Evolutionary conservation across 1,284 basidiomycete species (phyloP).

Genomic region (Laetiporus sulphureus): DNA sequence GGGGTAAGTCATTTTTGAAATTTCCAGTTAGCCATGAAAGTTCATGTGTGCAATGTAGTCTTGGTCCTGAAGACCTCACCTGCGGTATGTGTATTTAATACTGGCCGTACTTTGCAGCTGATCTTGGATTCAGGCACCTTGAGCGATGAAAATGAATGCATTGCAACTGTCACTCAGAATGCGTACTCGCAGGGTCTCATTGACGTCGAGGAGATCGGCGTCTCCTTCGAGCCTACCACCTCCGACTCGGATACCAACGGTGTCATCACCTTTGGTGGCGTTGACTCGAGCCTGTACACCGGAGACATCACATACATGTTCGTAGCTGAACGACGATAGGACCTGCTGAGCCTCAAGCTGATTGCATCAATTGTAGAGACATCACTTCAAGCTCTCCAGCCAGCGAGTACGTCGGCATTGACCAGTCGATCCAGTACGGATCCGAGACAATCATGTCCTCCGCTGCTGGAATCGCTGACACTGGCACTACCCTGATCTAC

Average conservation of each 20-base stretch:
- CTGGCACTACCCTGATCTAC: slow-evolving; percentile 27
- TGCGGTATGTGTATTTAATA: slow-evolving; percentile 9
- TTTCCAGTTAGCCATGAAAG: background rate
- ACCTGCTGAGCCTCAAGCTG: no score
- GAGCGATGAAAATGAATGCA: slow-evolving; percentile 29
- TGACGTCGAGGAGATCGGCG: slow-evolving; percentile 30
- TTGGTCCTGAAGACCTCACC: slow-evolving; percentile 45
- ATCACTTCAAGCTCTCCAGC: slow-evolving; percentile 41
- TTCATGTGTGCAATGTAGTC: no score
- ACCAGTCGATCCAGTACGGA: slow-evolving; percentile 40
- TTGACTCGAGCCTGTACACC: slow-evolving; percentile 40
- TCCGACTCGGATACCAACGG: slow-evolving; percentile 20
- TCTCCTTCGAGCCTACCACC: slow-evolving; percentile 46
- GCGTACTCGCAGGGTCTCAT: slow-evolving; percentile 30
- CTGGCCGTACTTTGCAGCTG: no score
- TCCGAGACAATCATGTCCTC: slow-evolving; percentile 19
- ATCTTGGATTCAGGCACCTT: slow-evolving; percentile 22
- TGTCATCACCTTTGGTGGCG: slow-evolving; percentile 37
- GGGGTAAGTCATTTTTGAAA: slow-evolving; percentile 19
- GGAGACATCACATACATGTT: slow-evolving; percentile 41
- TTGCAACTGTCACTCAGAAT: slow-evolving; percentile 37
- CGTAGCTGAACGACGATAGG: no score
- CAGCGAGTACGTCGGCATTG: slow-evolving; percentile 44
- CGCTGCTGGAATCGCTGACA: slow-evolving; percentile 22
- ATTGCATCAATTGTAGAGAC: slow-evolving; percentile 25